These are phyloP conservation scores for Plantago lanceolata DNA, from an alignment of 305 asterid species.

Conservation along the genomic window DNA sequence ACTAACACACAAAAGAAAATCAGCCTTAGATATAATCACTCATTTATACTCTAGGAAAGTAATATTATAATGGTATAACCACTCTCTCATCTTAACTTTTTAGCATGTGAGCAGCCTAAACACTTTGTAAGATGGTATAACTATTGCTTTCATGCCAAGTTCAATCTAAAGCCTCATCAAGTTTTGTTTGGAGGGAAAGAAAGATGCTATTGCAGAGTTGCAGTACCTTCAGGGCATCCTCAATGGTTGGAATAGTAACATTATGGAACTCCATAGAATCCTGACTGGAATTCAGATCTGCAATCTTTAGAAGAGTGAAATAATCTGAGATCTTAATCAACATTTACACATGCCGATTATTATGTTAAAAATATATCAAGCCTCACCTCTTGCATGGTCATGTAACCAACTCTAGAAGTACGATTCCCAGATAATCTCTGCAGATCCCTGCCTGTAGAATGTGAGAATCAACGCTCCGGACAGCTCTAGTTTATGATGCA, in stretches of 20 bases:
- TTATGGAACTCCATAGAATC: constrained; percentile 47
- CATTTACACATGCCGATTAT: not conserved
- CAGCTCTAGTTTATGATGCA: constrained; percentile 16
- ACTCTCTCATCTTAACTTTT: not conserved
- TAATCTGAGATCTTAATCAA: constrained; percentile 27
- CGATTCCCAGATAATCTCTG: constrained; percentile 72
- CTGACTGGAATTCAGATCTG: constrained; percentile 49
- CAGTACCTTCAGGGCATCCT: constrained; percentile 75
- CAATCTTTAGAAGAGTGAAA: constrained; percentile 45
- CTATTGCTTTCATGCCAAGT: constrained; percentile 11
- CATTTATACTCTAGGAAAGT: constrained; percentile 9
- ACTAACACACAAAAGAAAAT: constrained; percentile 39
- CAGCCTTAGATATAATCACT: constrained; percentile 26
- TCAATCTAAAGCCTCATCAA: constrained; percentile 17
- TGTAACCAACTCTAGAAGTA: constrained; percentile 66
- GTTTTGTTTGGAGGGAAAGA: constrained; percentile 17
- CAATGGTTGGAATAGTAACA: constrained; percentile 59
- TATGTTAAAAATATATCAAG: constrained; percentile 3
- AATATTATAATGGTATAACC: not conserved
- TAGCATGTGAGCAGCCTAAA: constrained; percentile 4
- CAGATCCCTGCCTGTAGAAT: constrained; percentile 90
- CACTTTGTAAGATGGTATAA: constrained; percentile 20
- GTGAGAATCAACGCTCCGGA: constrained; percentile 72
- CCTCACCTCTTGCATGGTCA: constrained; percentile 71
- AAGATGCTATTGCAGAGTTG: constrained; percentile 17